Base-by-base conservation (phyloP, 1,284 basidiomycete genomes). In the Cryptococcus amylolentus region DNA sequence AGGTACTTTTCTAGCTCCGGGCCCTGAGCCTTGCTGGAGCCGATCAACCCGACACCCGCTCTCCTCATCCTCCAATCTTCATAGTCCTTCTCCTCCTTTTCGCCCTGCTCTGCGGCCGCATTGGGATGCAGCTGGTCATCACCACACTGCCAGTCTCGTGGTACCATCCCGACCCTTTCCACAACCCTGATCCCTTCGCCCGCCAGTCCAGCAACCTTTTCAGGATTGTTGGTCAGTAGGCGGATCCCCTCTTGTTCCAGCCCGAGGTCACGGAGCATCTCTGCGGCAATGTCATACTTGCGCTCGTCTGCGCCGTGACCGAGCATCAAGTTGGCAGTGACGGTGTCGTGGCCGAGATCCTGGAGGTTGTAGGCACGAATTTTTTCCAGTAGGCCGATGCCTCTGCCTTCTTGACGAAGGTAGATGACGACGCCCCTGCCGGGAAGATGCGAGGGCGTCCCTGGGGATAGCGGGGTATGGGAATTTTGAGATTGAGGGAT, bases 331-430 rank as follows among this genome's bases (percentile, higher is more conserved):
- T 99, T 99, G 44, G 96, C 96, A 8, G 89, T 88, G 64, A 99
- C 96, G 3, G 96, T 99, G 78, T 98, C 96, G 72, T 98, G 91
- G 0, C 96, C 96, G 54, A 99, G 81, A 73, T 99, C 96, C 75
- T 98, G 96, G 31, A 98, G 81, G 72, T 99, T 99, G 81, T 99
- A 99, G 12, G 96, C 96, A 50, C 91, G 86, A 57, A 99, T 89
- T 77, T 99, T 99, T 59, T 93, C 93, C 39, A 98, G 79, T 5
- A 99, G 80, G 0, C 96, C 96, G 63, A 99, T 99, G 2, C 96
- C 96, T 18, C 96, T 86, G n/a, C 96, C 96, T 76, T 99, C 96
- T 77, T 99, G 96, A 14, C 96, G 87, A 62, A 99, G 84, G 77
- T 99, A 99, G 57, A 98, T 84, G 56, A 98, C 88, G 3, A 89